Evolutionary conservation across 2,329 filamentous ascomycete species (phyloP).

Genomic region (Lachnellula subtilissima): DNA sequence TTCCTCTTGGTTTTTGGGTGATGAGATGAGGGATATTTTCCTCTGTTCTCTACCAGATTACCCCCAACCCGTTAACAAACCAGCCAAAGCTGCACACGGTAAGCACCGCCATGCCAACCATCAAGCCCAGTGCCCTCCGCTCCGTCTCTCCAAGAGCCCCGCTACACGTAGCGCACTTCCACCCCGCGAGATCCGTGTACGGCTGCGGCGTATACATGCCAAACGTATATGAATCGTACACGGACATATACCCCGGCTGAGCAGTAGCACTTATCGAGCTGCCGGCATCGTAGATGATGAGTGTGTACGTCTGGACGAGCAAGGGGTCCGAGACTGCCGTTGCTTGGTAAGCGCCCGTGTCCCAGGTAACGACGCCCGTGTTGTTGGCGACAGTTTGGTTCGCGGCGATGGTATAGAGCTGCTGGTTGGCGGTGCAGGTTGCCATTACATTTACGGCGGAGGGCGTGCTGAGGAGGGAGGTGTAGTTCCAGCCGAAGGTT

Average conservation of each 20-base stretch:
- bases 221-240: constrained; percentile 47
- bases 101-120: constrained; percentile 48
- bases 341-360: constrained; percentile 48
- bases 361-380: constrained; percentile 51
- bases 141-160: constrained; percentile 45
- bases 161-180: constrained; percentile 54
- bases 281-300: constrained; percentile 58
- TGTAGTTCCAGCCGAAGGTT: constrained; percentile 64
- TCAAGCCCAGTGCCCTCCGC: constrained; percentile 44
- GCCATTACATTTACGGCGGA: constrained; percentile 57
- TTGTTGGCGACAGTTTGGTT: constrained; percentile 56
- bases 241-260: constrained; percentile 51
- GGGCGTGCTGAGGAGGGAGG: constrained; percentile 51
- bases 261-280: constrained; percentile 45
- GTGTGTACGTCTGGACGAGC: constrained; percentile 52
- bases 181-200: constrained; percentile 49
- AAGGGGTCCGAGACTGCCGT: constrained; percentile 40
- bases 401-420: constrained; percentile 56
- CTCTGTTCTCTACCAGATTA: constrained; percentile 27
- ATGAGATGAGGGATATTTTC: too few species aligned
- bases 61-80: constrained; percentile 49
- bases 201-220: constrained; percentile 51
- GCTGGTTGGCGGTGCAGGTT: constrained; percentile 47
- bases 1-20: too few species aligned
- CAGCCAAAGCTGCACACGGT: constrained; percentile 59